A percentile compares a stretch with the other conserved stretches of the same genome.
phyloP scores from a whole-genome alignment of 129 eudicot species.

The Flaveria brownii region DNA sequence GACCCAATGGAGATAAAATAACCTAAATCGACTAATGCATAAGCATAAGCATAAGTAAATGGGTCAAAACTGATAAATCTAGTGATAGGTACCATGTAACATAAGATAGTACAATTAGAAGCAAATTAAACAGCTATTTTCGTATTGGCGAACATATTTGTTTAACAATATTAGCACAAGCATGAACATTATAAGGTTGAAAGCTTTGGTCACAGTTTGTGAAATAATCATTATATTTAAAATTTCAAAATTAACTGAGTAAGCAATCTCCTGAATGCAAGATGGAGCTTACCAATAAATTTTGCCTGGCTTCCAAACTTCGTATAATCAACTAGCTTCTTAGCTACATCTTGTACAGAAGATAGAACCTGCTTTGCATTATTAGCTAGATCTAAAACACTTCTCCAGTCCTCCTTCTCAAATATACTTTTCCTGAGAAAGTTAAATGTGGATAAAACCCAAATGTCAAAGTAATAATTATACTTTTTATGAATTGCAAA shows the following conservation, averaged over 20 bases:
- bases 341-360: conserved; percentile 91
- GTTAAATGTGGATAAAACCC: conserved; percentile 8
- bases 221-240: background rate
- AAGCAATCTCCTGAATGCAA: background rate
- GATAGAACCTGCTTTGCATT: conserved; percentile 87
- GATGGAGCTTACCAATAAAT: conserved; percentile 49
- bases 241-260: background rate
- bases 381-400: conserved; percentile 63
- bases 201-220: background rate
- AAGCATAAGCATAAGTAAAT: background rate
- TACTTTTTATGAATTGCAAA: background rate
- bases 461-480: conserved; percentile 7
- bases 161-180: conserved; percentile 1
- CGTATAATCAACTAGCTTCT: conserved; percentile 79
- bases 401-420: conserved; percentile 82
- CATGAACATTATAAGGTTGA: background rate
- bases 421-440: conserved; percentile 62
- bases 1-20: background rate
- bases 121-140: background rate
- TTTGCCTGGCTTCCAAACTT: conserved; percentile 51
- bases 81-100: background rate
- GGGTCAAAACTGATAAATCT: background rate
- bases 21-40: background rate
- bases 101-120: background rate
- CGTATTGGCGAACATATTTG: background rate